Base-by-base conservation (phyloP, 1,284 basidiomycete genomes). In the Thelephora terrestris region DNA sequence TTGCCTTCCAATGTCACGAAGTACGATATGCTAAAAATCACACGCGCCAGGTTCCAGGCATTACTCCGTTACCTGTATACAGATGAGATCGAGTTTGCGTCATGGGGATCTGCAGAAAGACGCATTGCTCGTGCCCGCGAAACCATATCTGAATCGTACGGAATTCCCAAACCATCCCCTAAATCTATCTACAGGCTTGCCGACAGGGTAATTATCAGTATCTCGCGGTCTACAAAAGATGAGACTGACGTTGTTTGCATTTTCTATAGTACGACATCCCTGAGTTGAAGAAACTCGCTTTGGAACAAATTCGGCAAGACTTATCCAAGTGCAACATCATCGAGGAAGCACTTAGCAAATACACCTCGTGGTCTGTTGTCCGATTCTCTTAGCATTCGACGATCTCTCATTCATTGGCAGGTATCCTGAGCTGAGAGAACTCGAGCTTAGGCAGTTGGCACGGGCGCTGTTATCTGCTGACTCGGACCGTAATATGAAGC, bases 1-100 rank as follows among this genome's bases (percentile, higher is more conserved):
- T 14, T 5, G 14, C 10, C 27, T 27, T 10, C 10, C 18, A 10
- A 9, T 40, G 7, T 40, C 10, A 9, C n/a, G 23, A 40, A 2
- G 23, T n/a, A 40, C n/a, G n/a, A n/a, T n/a, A n/a, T n/a, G 23
- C 18, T 20, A 10, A 40, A 10, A n/a, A n/a, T 40, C n/a, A 10
- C 38, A 10, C 10, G 27, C 10, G 27, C 7, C 23, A 62, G 59
- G 4, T 57, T 53, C 53, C 52, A 55, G 40, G 51, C 56, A 0
- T 49, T 58, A 37, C 47, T 61, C 1, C 53, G 52, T 43, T 61
- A 54, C 45, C 23, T 58, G 3, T 61, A 58, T 35, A 53, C 52
- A 1, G 50, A 52, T 4, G 47, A 52, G 23, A 20, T 61, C n/a
- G 7, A 43, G 3, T 59, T 62, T 42, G 49, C 52, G 1, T 56